Conservation (phyloP, 495 filamentous ascomycete species). For the Neurospora tetraspora region DNA sequence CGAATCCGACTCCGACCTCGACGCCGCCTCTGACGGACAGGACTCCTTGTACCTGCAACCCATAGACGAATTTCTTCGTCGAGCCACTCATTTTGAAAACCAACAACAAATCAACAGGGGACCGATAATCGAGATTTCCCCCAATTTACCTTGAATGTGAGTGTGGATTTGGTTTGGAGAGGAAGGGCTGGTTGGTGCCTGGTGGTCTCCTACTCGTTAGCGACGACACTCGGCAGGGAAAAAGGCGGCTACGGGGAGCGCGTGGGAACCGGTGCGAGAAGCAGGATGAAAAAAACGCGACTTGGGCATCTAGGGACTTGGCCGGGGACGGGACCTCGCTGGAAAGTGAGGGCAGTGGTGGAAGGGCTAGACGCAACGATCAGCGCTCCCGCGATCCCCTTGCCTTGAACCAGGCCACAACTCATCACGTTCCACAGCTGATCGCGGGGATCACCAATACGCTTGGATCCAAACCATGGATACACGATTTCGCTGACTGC, state of each 20-base stretch:
- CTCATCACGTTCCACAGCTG: constrained; percentile 5
- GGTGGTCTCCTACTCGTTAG: not conserved
- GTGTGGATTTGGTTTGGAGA: constrained; percentile 1
- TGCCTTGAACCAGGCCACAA: not conserved
- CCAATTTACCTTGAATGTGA: constrained; percentile 14
- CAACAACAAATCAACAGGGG: constrained; percentile 1
- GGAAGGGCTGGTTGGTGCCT: not conserved
- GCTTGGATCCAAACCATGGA: constrained; percentile 1
- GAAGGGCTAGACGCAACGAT: not conserved
- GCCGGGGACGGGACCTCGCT: not conserved
- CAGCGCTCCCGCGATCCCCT: not conserved
- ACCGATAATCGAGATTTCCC: constrained; percentile 1
- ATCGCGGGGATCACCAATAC: constrained; percentile 30
- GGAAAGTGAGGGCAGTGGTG: not conserved
- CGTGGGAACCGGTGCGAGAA: not conserved
- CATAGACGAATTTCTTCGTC: constrained; percentile 29
- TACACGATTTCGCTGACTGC: constrained; percentile 15
- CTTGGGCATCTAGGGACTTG: not conserved
- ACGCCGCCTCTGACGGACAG: constrained; percentile 16
- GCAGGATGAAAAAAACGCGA: not conserved
- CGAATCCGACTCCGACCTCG: constrained; percentile 8
- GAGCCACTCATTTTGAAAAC: constrained; percentile 35
- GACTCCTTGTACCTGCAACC: constrained; percentile 2
- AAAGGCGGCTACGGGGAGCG: not conserved
- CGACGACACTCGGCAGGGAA: not conserved